Conservation (phyloP, 352 stramenopile genomes). For the Pythium utonaiense region DNA sequence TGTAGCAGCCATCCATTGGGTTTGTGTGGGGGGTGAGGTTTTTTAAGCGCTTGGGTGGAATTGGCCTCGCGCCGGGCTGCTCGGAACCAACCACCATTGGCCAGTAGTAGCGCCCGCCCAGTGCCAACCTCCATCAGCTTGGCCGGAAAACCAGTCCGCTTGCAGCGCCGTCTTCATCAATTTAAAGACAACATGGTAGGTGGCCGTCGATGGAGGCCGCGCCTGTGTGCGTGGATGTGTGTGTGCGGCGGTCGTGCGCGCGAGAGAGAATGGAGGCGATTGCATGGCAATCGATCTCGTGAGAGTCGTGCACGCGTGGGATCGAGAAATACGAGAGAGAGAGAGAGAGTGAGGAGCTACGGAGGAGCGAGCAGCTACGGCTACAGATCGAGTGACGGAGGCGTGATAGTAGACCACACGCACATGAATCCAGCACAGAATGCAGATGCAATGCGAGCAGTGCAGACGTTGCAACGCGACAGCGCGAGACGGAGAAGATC, state of each 20-base stretch:
- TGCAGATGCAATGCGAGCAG: neutral
- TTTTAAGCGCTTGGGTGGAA: conserved; percentile 28
- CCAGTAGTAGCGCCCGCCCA: conserved; percentile 18
- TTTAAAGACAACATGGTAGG: conserved; percentile 85
- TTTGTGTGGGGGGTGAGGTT: conserved; percentile 9
- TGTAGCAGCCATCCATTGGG: conserved; percentile 17
- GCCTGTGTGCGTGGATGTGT: neutral
- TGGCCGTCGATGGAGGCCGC: conserved; percentile 10
- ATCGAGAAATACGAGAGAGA: neutral
- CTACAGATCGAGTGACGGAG: neutral
- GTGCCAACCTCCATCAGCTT: conserved; percentile 5
- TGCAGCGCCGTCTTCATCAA: conserved; percentile 79
- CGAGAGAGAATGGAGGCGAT: neutral
- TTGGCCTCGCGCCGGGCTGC: conserved; percentile 25
- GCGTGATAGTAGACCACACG: too few species aligned
- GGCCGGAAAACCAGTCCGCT: conserved; percentile 53
- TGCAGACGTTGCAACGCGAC: too few species aligned
- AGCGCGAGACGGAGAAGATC: too few species aligned
- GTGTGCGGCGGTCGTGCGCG: neutral
- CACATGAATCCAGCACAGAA: conserved; percentile 2
- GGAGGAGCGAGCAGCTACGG: neutral
- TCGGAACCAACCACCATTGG: conserved; percentile 52
- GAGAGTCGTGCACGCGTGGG: too few species aligned
- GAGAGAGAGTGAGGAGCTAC: neutral
- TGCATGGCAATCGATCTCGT: neutral